These are phyloP conservation scores for Amanita thiersii DNA, from an alignment of 768 basidiomycete species.

Conservation along the genomic window DNA sequence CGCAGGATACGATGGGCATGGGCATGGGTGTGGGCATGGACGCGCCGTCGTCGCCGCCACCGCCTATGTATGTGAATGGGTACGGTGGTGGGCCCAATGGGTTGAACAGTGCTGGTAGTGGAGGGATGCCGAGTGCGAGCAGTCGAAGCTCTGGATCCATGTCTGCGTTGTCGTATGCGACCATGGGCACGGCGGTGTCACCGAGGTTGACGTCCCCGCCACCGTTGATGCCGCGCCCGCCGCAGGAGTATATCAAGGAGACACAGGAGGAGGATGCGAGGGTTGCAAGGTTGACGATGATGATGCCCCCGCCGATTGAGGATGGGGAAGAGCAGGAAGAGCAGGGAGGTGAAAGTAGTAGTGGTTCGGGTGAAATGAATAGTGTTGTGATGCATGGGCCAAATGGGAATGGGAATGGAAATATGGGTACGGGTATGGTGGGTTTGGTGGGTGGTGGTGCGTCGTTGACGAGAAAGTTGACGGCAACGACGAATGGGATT, in stretches of 20 bases:
- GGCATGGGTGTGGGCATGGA: too few species aligned
- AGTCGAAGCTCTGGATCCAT: neutral
- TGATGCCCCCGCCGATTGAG: slow-evolving; percentile 18
- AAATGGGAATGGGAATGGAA: slow-evolving; percentile 7
- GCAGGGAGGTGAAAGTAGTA: slow-evolving; percentile 3
- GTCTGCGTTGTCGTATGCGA: slow-evolving; percentile 13
- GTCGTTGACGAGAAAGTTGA: neutral
- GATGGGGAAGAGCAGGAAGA: slow-evolving; percentile 6
- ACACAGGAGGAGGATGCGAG: slow-evolving; percentile 70
- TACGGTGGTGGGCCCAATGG: slow-evolving; percentile 4
- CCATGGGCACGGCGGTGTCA: slow-evolving; percentile 7
- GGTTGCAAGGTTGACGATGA: slow-evolving; percentile 32
- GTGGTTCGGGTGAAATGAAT: too few species aligned
- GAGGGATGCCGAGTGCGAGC: neutral
- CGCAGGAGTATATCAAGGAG: slow-evolving; percentile 73
- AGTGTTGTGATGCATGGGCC: too few species aligned
- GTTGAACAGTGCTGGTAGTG: neutral
- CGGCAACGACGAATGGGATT: neutral
- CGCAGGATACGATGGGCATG: slow-evolving; percentile 30
- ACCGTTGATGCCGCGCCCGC: slow-evolving; percentile 70
- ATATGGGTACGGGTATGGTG: slow-evolving; percentile 10
- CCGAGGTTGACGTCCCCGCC: slow-evolving; percentile 35
- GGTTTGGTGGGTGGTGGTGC: neutral
- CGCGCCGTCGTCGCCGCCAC: slow-evolving; percentile 10
- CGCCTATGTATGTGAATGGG: slow-evolving; percentile 20